A percentile compares a stretch with the other conserved stretches of the same genome.
Evolutionary conservation across 768 basidiomycete species (phyloP).

Genomic region (Phlebiopsis gigantea): DNA sequence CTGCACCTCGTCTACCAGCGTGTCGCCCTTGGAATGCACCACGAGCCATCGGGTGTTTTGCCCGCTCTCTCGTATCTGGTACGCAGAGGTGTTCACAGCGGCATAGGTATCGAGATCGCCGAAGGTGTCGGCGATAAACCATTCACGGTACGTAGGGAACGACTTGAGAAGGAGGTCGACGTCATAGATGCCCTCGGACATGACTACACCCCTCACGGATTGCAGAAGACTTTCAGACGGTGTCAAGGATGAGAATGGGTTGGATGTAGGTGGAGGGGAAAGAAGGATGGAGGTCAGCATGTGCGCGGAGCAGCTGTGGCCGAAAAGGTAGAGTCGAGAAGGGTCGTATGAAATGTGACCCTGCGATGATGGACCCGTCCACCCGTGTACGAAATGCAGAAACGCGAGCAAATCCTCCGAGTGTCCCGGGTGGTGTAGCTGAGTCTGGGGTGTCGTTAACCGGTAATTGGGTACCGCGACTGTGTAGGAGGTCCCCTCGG

Average conservation of each 20-base stretch:
- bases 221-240: constrained; percentile 39
- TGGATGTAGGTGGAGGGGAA: constrained; percentile 32
- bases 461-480: constrained; percentile 79
- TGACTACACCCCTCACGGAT: constrained; percentile 47
- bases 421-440: constrained; percentile 65
- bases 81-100: constrained; percentile 39
- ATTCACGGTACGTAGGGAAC: constrained; percentile 62
- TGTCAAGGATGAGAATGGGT: constrained; percentile 35
- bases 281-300: constrained; percentile 71
- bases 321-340: constrained; percentile 50
- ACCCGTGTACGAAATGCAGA: constrained; percentile 50
- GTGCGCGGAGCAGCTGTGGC: constrained; percentile 82
- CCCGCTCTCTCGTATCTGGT: constrained; percentile 31
- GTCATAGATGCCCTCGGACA: constrained; percentile 80
- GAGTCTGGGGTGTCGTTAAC: constrained; percentile 43
- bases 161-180: constrained; percentile 54
- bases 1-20: constrained; percentile 58
- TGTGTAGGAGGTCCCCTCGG: constrained; percentile 40
- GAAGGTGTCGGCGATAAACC: constrained; percentile 69
- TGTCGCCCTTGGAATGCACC: constrained; percentile 71
- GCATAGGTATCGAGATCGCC: constrained; percentile 45
- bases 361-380: constrained; percentile 32
- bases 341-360: constrained; percentile 32
- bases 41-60: constrained; percentile 57
- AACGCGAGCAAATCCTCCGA: constrained; percentile 59